Evolutionary conservation across 495 filamentous ascomycete species (phyloP), one percentile per base, ranked within the genome.

Genomic region (Xylaria acuta): DNA sequence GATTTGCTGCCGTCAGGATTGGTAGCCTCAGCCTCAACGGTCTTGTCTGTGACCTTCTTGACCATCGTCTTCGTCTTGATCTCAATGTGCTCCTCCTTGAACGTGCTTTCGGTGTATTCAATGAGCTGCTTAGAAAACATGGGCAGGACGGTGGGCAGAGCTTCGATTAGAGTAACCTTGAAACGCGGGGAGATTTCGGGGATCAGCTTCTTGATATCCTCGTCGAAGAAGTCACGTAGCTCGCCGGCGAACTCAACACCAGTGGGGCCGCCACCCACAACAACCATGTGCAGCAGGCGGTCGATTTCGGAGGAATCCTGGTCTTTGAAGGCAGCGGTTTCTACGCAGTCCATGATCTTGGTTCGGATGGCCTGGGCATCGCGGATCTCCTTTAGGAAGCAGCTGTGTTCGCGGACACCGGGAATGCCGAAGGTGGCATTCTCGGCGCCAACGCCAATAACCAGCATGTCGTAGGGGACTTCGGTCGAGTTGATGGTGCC

Each of bases 41-140:
- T 91, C 85, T 93, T 97, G 78, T 97, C 93, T 32, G 93, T 97
- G 67, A 99, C 96, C 72, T 92, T 93, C 86, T 98, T 98, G 79
- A 99, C 96, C 91, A 97, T 95, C 62, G 96, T 99, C 90, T 99
- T 99, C 72, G 96, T 97, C 81, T 90, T 92, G 84, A 99, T 95
- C 70, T 92, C 90, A 79, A 99, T 99, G 76, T 93, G 93, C 84
- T 98, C 95, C 86, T 98, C 97, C 84, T 97, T 96, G 88, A 99
- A 97, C 68, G 95, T 97, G 80, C 93, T 94, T 84, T 98, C 97
- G 74, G 97, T 98, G 86, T 98, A 99, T 80, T 99, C 95, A 82
- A 98, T 98, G 74, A 99, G 87, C 80, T 97, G 93, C 88, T 98
- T 98, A 81, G 94, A 97, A 88, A 99, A 99, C 91, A 94, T 96